phyloP scores from a whole-genome alignment of 1,139 yeast species.

The Sugiyamaella castrensis region DNA sequence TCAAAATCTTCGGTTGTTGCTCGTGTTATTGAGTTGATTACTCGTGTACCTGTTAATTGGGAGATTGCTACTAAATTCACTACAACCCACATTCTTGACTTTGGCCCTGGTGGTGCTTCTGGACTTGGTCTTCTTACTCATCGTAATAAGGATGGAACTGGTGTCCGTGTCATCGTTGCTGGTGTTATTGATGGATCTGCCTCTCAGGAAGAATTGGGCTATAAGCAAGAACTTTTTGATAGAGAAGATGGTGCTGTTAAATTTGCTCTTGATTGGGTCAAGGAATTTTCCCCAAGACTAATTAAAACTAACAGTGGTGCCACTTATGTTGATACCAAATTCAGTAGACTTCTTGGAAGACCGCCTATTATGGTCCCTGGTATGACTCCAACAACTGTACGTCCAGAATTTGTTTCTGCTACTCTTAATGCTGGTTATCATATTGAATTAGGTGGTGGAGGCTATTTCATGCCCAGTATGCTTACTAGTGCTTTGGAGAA shows the following conservation, averaged over 20 bases:
- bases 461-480: conserved; percentile 71
- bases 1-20: conserved; percentile 51
- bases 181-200: conserved; percentile 75
- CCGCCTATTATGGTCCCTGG: conserved; percentile 98
- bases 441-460: conserved; percentile 98
- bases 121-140: conserved; percentile 96
- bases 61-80: conserved; percentile 77
- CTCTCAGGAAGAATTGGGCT: conserved; percentile 81
- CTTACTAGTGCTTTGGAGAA: conserved; percentile 75
- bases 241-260: conserved; percentile 60
- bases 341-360: conserved; percentile 86
- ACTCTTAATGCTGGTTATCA: conserved; percentile 95
- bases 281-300: conserved; percentile 82
- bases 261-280: conserved; percentile 88
- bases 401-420: conserved; percentile 90
- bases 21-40: conserved; percentile 76
- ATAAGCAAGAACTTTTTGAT: conserved; percentile 91
- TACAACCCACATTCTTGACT: conserved; percentile 87
- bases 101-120: conserved; percentile 98
- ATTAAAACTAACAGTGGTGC: conserved; percentile 64
- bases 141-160: conserved; percentile 98
- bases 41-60: conserved; percentile 92
- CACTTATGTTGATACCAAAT: conserved; percentile 82
- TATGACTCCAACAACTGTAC: conserved; percentile 98
- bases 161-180: conserved; percentile 89